phyloP scores from a whole-genome alignment of 2,329 filamentous ascomycete genomes.

The Dothiorella sarmentorum region DNA sequence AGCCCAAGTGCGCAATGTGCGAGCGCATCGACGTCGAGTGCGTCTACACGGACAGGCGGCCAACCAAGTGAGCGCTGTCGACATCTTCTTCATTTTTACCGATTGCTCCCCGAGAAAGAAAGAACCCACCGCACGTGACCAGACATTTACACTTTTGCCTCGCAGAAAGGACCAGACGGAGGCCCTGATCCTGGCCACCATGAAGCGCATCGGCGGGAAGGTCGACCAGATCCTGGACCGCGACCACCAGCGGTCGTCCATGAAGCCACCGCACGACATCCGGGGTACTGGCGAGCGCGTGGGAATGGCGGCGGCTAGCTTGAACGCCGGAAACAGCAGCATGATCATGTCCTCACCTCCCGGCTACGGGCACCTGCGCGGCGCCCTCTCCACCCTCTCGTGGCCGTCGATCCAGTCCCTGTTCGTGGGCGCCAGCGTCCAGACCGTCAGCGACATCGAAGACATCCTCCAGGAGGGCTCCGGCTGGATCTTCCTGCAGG shows the following conservation, averaged over 20 bases:
- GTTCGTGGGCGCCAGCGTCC: neutral
- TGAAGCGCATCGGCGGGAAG: neutral
- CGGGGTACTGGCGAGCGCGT: too few relatives aligned
- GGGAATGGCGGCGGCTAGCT: too few relatives aligned
- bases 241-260: neutral
- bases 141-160: neutral
- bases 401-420: neutral
- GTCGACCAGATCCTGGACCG: neutral
- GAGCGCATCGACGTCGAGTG: conserved; percentile 57
- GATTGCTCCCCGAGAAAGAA: neutral
- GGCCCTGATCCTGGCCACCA: neutral
- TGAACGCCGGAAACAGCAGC: too few relatives aligned
- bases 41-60: conserved; percentile 58
- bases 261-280: neutral
- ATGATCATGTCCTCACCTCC: too few relatives aligned
- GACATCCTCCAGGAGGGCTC: conserved; percentile 37
- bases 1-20: conserved; percentile 60
- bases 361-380: neutral
- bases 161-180: neutral
- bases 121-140: too few relatives aligned
- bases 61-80: conserved; percentile 54
- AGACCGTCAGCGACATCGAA: conserved; percentile 27
- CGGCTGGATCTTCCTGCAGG: conserved; percentile 37
- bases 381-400: neutral
- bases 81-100: neutral